Base-by-base conservation (phyloP, 257 asterid genomes). In the Plantago elongata region DNA sequence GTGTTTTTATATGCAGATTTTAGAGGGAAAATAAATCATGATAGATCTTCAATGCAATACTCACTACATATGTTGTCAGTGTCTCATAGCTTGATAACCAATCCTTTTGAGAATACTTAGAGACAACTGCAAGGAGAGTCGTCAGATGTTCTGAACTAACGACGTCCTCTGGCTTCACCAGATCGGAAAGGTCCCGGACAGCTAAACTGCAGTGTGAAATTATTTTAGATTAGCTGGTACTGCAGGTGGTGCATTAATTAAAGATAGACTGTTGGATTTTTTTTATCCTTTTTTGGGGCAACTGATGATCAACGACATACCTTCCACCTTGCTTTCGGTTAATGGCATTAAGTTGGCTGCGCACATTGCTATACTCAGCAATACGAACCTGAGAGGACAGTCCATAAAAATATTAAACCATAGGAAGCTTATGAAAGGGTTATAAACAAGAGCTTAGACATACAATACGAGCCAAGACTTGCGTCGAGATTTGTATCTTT, bases 31-130 rank as follows among this genome's bases (percentile, higher is more conserved):
- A 16, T 38, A 52, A 29, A 14, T 60, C 57, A 46, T 52, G 64
- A 57, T 7, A 27, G 7, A 58, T 29, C 65, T 22, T 55, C 60
- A 64, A 67, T 43, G 30, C 61, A 66, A 43, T 72, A 40, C 83
- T 75, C 74, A 91, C 94, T 78, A 91, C 98, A 66, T 79, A 91
- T 51, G 93, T 45, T 55, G 98, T 83, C 67, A 91, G 85, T 50
- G 90, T 78, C 78, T 88, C 95, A 2, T 91, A 84, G 85, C 89
- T 82, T 63, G 95, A 75, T 49, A 88, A 64, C 96, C 98, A 91
- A 68, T 91, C 96, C 72, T 91, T 91, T 78, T 91, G 93, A 54
- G 96, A 91, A 75, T 84, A 88, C 72, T 84, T 91, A 5, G 88
- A 62, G 73, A 90, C 88, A 74, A 90, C 50, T 11, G 95, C 94